A percentile compares a stretch with the other conserved stretches of the same genome.
These are phyloP conservation scores for Aspergillus phoenicis DNA, from an alignment of 2,329 filamentous ascomycete species.

Conservation along the genomic window DNA sequence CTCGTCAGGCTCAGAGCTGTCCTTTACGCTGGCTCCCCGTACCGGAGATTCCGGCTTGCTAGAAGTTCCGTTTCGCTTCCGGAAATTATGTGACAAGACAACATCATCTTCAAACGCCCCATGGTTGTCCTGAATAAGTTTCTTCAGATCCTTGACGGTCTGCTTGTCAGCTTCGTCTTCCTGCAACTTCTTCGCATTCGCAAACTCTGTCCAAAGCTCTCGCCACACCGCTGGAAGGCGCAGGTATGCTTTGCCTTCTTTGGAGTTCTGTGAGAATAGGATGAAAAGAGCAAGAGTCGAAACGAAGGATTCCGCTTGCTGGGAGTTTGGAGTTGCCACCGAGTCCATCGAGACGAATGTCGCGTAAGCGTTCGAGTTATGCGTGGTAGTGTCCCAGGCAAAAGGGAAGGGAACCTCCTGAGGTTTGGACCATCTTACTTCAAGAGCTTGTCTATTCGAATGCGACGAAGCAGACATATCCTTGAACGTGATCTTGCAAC, in stretches of 20 bases:
- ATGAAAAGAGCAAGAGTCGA: slow-evolving; percentile 81
- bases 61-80: slow-evolving; percentile 49
- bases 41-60: slow-evolving; percentile 32
- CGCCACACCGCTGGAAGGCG: slow-evolving; percentile 79
- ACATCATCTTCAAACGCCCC: slow-evolving; percentile 67
- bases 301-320: slow-evolving; percentile 85
- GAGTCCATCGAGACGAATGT: slow-evolving; percentile 72
- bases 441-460: slow-evolving; percentile 73
- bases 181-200: slow-evolving; percentile 68
- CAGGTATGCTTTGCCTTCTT: slow-evolving; percentile 83
- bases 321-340: slow-evolving; percentile 71
- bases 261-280: slow-evolving; percentile 73
- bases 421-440: slow-evolving; percentile 76
- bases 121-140: slow-evolving; percentile 40
- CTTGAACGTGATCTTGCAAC: slow-evolving; percentile 67
- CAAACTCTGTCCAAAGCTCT: slow-evolving; percentile 81
- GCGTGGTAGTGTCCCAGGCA: slow-evolving; percentile 46
- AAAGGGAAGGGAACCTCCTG: slow-evolving; percentile 57
- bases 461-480: slow-evolving; percentile 73
- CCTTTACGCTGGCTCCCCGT: slow-evolving; percentile 23
- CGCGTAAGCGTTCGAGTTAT: slow-evolving; percentile 48
- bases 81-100: slow-evolving; percentile 75
- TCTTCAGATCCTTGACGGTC: slow-evolving; percentile 65
- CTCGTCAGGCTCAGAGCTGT: slow-evolving; percentile 36
- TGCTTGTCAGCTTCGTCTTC: slow-evolving; percentile 71